Evolutionary conservation across 2,329 filamentous ascomycete species (phyloP), one percentile per base, ranked within the genome.

Genomic region (Coniosporium uncinatum): DNA sequence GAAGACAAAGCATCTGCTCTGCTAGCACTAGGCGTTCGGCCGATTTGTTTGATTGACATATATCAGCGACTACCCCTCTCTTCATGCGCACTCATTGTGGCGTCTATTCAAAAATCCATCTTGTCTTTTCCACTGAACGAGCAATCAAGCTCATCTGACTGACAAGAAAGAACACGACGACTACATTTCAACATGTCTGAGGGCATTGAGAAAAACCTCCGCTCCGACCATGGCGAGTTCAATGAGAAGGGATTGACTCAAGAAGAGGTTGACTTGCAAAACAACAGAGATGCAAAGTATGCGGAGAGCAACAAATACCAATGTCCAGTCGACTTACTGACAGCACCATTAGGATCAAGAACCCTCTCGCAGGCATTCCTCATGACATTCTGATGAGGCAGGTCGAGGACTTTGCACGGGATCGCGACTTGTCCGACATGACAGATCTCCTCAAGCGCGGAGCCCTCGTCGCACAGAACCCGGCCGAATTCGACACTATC

Each of bases 391-490:
- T 81, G 5, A 59, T 80, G 41, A 54, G 57, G 29, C 66, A 79
- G 39, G 81, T 81, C 22, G 70, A 79, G 39, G 66, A 67, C n/a
- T 87, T 85, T 52, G 82, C 80, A 31, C 64, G 67, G 14, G 63
- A 73, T 33, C 76, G 83, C 49, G 71, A 71, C 19, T 68, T 89
- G 20, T 59, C 65, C 2, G 75, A 83, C 41, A 71, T 83, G 48
- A 62, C 78, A 3, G 62, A 67, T 3, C 55, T 83, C 14, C 70
- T 89, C 39, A 70, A 75, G 39, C 83, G 82, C 52, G 86, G 84
- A 24, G 87, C 85, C 3, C 69, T 91, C 11, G 75, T 89, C 16
- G 86, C 86, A 3, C 83, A 87, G 57, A 78, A 83, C 49, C 84
- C 84, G 0, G 64, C 66, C 6, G 69, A 71, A 22, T 85, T 75